Conservation (phyloP, 2,329 filamentous ascomycete species). For the Penicillium sp. region DNA sequence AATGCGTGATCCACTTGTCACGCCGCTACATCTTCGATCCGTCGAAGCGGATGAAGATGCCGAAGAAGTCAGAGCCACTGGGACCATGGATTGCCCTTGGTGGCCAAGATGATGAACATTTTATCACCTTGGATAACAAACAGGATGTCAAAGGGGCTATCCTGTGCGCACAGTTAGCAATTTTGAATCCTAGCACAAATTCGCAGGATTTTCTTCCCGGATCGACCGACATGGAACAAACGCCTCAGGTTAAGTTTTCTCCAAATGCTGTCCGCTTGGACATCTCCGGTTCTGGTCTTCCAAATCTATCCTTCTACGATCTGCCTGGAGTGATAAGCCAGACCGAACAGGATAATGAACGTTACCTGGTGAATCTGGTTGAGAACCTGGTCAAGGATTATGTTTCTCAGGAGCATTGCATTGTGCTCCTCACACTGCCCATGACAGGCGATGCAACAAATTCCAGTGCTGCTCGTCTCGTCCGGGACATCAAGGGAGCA, state of each 20-base stretch:
- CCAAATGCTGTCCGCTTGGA: slow-evolving; percentile 78
- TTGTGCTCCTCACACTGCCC: slow-evolving; percentile 73
- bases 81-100: slow-evolving; percentile 62
- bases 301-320: slow-evolving; percentile 79
- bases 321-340: slow-evolving; percentile 79
- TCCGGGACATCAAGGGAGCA: slow-evolving; percentile 56
- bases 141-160: slow-evolving; percentile 66
- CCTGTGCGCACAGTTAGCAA: slow-evolving; percentile 72
- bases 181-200: slow-evolving; percentile 64
- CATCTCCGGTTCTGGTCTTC: slow-evolving; percentile 69
- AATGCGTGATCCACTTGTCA: slow-evolving; percentile 66
- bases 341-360: slow-evolving; percentile 61
- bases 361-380: slow-evolving; percentile 70
- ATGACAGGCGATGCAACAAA: slow-evolving; percentile 79
- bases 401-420: slow-evolving; percentile 65
- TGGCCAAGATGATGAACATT: slow-evolving; percentile 52
- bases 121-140: slow-evolving; percentile 64
- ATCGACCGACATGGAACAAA: slow-evolving; percentile 31
- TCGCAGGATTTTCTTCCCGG: slow-evolving; percentile 57
- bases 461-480: slow-evolving; percentile 67
- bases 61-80: slow-evolving; percentile 56
- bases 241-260: slow-evolving; percentile 64
- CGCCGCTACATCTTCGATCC: slow-evolving; percentile 55
- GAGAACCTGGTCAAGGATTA: slow-evolving; percentile 69
- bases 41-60: slow-evolving; percentile 43